phyloP scores from a whole-genome alignment of 805 yeast genomes.

The Torulaspora delbrueckii region DNA sequence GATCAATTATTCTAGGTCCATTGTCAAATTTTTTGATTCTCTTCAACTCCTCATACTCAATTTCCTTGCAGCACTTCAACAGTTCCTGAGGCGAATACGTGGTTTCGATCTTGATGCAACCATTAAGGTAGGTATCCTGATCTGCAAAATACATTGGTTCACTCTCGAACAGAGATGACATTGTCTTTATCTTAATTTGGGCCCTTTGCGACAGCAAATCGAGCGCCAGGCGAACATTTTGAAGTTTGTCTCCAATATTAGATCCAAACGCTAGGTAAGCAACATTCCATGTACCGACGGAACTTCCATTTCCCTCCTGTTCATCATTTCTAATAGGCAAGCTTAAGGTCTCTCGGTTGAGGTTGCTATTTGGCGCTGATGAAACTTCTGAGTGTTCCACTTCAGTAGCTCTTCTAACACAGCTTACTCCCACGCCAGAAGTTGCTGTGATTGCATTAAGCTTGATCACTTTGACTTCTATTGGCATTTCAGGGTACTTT shows the following conservation, averaged over 20 bases:
- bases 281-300: constrained; percentile 23
- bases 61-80: constrained; percentile 56
- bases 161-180: constrained; percentile 80
- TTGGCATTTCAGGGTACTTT: constrained; percentile 36
- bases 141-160: constrained; percentile 87
- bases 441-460: constrained; percentile 86
- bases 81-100: constrained; percentile 58
- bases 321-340: constrained; percentile 31
- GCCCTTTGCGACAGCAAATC: constrained; percentile 35
- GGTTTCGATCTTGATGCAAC: constrained; percentile 68
- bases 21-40: constrained; percentile 78
- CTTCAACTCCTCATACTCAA: constrained; percentile 67
- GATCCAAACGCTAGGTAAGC: constrained; percentile 88
- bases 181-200: constrained; percentile 46
- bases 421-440: constrained; percentile 84
- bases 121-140: constrained; percentile 80
- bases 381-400: constrained; percentile 24
- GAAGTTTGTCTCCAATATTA: constrained; percentile 68
- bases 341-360: constrained; percentile 30
- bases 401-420: constrained; percentile 45
- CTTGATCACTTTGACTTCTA: constrained; percentile 66
- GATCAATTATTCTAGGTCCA: constrained; percentile 88
- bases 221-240: constrained; percentile 56
- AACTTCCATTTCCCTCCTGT: background rate
- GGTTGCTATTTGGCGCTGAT: constrained; percentile 2